Evolutionary conservation across 345 rosid species (phyloP), one percentile per base, ranked within the genome.

Genomic region (Citrus maxima): DNA sequence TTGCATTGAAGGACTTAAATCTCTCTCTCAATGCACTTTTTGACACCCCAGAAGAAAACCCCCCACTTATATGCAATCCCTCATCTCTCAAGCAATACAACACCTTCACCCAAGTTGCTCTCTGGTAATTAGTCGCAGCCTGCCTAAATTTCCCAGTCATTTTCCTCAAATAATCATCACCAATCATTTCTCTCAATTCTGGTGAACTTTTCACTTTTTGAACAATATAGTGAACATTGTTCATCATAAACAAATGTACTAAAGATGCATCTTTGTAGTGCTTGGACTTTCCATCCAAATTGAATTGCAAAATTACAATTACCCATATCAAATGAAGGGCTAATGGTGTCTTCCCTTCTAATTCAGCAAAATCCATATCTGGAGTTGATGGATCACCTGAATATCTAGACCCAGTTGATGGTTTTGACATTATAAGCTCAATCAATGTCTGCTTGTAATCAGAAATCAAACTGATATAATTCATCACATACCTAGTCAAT

Each of bases 401-500:
- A 85, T 91, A 86, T 73, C 97, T 91, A 16, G 97, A 87, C 10
- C 90, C 97, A 1, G 88, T 84, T 0, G 95, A 84, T 2, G 98
- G 98, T 77, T 89, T 91, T 19, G 99, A 93, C 87, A 92, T 74
- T 59, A 95, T 93, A 28, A 95, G 89, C 74, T 88, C 92, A 62
- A 82, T 84, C 87, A 95, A 78, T 4, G 93, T 93, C 82, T 82
- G 96, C 73, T 91, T 95, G 75, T 95, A 95, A 85, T 95, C 99
- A 42, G 98, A 89, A 74, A 93, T 93, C 89, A 92, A 88, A 79
- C 93, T 94, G 72, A 91, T 90, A 75, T 95, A 95, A 73, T 95
- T 95, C 99, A 95, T 95, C 76, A 93, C 97, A 81, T 95, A 95
- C 90, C 99, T 89, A 7, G 99, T 95, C 82, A 95, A 82, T 4